phyloP scores from a whole-genome alignment of 177 flowering plant genomes.

The Vitis hybrid region DNA sequence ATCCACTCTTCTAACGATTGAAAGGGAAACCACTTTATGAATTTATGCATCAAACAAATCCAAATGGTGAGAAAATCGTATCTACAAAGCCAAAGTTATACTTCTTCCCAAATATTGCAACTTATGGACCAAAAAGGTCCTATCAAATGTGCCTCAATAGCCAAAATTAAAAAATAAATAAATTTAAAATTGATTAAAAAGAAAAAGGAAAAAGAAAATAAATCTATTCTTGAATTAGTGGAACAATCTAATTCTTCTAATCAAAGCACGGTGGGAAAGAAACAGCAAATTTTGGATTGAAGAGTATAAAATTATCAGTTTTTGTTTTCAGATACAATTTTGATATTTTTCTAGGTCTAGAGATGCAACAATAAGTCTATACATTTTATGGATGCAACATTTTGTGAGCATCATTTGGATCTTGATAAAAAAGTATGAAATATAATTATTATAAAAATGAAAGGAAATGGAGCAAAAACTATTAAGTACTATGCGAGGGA shows the following conservation, averaged over 20 bases:
- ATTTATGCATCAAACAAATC: background rate
- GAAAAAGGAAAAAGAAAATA: no score
- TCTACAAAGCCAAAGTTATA: background rate
- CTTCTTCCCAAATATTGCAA: background rate
- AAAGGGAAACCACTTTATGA: background rate
- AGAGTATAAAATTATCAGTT: background rate
- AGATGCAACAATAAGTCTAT: no score
- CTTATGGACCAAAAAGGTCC: no score
- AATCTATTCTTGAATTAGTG: no score
- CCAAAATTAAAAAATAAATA: no score
- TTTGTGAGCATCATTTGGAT: background rate
- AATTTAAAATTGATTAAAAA: no score
- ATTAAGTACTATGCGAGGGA: background rate
- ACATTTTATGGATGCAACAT: background rate
- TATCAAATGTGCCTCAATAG: no score
- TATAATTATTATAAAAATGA: background rate
- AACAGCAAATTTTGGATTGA: background rate
- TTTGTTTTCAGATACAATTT: background rate
- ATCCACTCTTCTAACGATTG: background rate
- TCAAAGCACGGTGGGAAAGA: no score
- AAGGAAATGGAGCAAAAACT: background rate
- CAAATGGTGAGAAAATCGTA: background rate
- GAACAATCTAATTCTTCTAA: no score
- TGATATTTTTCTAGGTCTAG: background rate
- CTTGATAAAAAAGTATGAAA: background rate